Evolutionary conservation across 306 rosid species (phyloP).

Genomic region (Lathyrus oleraceus): DNA sequence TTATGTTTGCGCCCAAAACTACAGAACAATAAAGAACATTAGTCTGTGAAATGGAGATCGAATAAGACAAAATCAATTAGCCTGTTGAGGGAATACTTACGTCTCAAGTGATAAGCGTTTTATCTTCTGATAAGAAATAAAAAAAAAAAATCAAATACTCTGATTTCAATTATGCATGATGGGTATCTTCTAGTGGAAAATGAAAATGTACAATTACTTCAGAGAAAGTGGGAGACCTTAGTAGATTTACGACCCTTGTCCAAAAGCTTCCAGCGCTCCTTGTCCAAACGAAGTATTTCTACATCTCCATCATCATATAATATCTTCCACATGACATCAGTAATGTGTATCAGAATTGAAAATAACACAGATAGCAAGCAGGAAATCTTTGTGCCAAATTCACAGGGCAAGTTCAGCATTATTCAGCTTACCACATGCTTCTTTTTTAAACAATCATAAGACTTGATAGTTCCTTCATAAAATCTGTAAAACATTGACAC

Average conservation of each 20-base stretch:
- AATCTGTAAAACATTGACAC: slow-evolving; percentile 60
- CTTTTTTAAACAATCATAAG: slow-evolving; percentile 70
- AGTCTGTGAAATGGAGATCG: slow-evolving; percentile 16
- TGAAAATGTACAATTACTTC: slow-evolving; percentile 16
- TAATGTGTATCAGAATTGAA: slow-evolving; percentile 34
- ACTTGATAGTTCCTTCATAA: slow-evolving; percentile 87
- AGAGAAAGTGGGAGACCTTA: slow-evolving; percentile 43
- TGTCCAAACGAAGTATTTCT: slow-evolving; percentile 54
- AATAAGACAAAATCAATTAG: neutral
- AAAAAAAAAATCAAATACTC: slow-evolving; percentile 40
- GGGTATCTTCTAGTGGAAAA: slow-evolving; percentile 33
- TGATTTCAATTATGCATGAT: slow-evolving; percentile 35
- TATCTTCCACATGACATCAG: slow-evolving; percentile 53
- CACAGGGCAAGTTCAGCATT: slow-evolving; percentile 34
- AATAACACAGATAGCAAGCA: slow-evolving; percentile 14
- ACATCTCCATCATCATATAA: slow-evolving; percentile 61
- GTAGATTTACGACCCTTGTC: slow-evolving; percentile 51
- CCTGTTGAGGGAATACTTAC: slow-evolving; percentile 53
- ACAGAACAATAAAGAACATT: slow-evolving; percentile 33
- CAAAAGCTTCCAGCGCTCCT: slow-evolving; percentile 55
- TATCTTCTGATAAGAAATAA: slow-evolving; percentile 62
- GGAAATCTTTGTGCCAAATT: slow-evolving; percentile 7
- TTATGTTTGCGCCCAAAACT: slow-evolving; percentile 61
- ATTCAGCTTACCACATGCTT: slow-evolving; percentile 88
- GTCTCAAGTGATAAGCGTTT: slow-evolving; percentile 53